Evolutionary conservation across 495 filamentous ascomycete species (phyloP), one percentile per base, ranked within the genome.

Genomic region (Chaetomium tenue): DNA sequence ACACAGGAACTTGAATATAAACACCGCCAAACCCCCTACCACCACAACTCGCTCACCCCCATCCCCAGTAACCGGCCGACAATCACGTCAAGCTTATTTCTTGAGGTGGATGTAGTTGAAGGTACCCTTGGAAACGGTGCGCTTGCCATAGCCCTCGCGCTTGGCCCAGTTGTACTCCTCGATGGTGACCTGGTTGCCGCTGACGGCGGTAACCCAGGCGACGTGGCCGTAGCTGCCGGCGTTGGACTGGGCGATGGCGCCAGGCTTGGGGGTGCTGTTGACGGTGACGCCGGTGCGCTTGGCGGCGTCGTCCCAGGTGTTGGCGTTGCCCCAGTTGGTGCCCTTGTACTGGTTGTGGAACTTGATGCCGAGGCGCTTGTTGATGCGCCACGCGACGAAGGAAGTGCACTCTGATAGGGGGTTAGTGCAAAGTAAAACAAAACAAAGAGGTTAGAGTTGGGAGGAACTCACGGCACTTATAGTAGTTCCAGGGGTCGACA

Each of bases 341-440:
- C 71, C 71, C 68, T 71, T 72, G 63, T 71, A 72, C 51, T 60
- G 23, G 64, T 72, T 72, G 44, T 47, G 30, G 53, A 72, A 72
- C 25, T 69, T 62, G 52, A 69, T 40, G 33, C 68, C 68, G 12
- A 69, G 60, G 22, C 71, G 55, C 52, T 67, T 40, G 61, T 72
- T 72, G 63, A 72, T 63, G 39, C 71, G 63, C 56, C 59, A 70
- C 15, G 69, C 71, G 1, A 72, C 71, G 39, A 72, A 72, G 39
- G 55, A 63, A 30, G 66, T 69, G 71, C 71, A 72, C 39, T 72
- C 46, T 61, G 28, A 15, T 28, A 3, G 53, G 15, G 15, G 7
- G 53, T 56, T 39, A 33, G n/a, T 22, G 3, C 16, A 11, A 9
- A 26, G 20, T 9, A 3, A 33, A 16, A 16, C 22, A 30, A 18